These are phyloP conservation scores for Pulveroboletus sp. DNA, from an alignment of 768 basidiomycete species.

Conservation along the genomic window DNA sequence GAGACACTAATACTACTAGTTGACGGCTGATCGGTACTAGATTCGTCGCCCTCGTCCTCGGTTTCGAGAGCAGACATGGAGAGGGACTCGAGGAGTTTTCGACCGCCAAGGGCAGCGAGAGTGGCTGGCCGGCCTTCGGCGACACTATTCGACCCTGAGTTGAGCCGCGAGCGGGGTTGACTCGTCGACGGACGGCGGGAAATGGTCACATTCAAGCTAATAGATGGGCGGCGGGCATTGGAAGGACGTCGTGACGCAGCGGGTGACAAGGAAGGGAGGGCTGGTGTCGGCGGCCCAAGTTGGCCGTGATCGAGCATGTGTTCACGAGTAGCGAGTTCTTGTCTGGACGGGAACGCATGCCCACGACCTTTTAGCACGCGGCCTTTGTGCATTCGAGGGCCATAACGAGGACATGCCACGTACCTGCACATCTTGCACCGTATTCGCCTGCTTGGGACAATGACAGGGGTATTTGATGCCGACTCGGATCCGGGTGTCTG, in stretches of 20 bases:
- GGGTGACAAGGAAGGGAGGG: slow-evolving; percentile 40
- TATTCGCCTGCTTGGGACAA: slow-evolving; percentile 56
- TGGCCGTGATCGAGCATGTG: slow-evolving; percentile 92
- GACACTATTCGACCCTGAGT: slow-evolving; percentile 16
- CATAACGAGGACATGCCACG: slow-evolving; percentile 7
- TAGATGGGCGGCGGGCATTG: slow-evolving; percentile 22
- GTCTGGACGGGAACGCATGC: slow-evolving; percentile 31
- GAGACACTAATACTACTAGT: background rate
- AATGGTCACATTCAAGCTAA: slow-evolving; percentile 27
- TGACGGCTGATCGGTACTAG: slow-evolving; percentile 15
- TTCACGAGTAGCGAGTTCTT: slow-evolving; percentile 83
- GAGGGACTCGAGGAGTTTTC: slow-evolving; percentile 36
- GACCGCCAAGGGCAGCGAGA: slow-evolving; percentile 25
- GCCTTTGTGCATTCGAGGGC: background rate
- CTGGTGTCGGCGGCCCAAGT: slow-evolving; percentile 62
- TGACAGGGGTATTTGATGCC: slow-evolving; percentile 53
- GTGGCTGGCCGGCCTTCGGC: slow-evolving; percentile 20
- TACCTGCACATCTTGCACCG: slow-evolving; percentile 91
- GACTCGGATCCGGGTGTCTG: slow-evolving; percentile 56
- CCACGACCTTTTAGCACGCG: background rate
- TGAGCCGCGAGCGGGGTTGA: slow-evolving; percentile 22
- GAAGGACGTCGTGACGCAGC: slow-evolving; percentile 44
- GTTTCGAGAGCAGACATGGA: slow-evolving; percentile 53
- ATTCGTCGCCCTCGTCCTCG: slow-evolving; percentile 36
- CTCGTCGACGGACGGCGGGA: slow-evolving; percentile 25